These are phyloP conservation scores for Alternaria arborescens DNA, from an alignment of 2,329 filamentous ascomycete species.

Conservation along the genomic window DNA sequence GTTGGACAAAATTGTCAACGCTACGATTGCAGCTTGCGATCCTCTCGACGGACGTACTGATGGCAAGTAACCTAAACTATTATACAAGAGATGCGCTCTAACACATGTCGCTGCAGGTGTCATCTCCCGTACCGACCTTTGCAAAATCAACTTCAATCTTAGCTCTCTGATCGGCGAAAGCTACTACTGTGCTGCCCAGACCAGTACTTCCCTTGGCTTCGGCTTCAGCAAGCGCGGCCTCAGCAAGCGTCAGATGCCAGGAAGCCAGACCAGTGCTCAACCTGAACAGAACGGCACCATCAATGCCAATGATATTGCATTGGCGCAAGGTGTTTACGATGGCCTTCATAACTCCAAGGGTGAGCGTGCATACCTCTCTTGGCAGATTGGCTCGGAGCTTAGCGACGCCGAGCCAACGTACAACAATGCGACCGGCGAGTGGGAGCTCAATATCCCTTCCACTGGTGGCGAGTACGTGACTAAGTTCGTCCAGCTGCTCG, in stretches of 20 bases:
- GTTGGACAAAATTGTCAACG: slow-evolving; percentile 62
- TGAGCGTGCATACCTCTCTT: slow-evolving; percentile 55
- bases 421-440: slow-evolving; percentile 43
- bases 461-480: slow-evolving; percentile 55
- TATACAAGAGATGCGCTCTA: neutral
- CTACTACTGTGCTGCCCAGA: slow-evolving; percentile 54
- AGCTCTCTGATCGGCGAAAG: slow-evolving; percentile 57
- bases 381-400: slow-evolving; percentile 43
- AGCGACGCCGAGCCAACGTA: slow-evolving; percentile 50
- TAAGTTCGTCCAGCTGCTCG: slow-evolving; percentile 53
- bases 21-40: slow-evolving; percentile 65
- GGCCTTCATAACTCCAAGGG: slow-evolving; percentile 55
- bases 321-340: slow-evolving; percentile 35
- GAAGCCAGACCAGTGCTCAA: slow-evolving; percentile 16
- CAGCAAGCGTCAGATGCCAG: slow-evolving; percentile 14
- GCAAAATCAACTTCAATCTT: slow-evolving; percentile 58
- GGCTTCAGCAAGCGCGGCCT: slow-evolving; percentile 24
- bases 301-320: slow-evolving; percentile 39
- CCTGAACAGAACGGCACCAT: slow-evolving; percentile 48
- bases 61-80: slow-evolving; percentile 37
- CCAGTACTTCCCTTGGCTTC: slow-evolving; percentile 27
- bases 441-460: slow-evolving; percentile 43
- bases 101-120: slow-evolving; percentile 41
- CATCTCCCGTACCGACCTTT: slow-evolving; percentile 60
- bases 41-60: slow-evolving; percentile 64